Evolutionary conservation across 2,329 filamentous ascomycete genomes (phyloP), one percentile per base, ranked within the genome.

Genomic region (Trichoderma sp.): DNA sequence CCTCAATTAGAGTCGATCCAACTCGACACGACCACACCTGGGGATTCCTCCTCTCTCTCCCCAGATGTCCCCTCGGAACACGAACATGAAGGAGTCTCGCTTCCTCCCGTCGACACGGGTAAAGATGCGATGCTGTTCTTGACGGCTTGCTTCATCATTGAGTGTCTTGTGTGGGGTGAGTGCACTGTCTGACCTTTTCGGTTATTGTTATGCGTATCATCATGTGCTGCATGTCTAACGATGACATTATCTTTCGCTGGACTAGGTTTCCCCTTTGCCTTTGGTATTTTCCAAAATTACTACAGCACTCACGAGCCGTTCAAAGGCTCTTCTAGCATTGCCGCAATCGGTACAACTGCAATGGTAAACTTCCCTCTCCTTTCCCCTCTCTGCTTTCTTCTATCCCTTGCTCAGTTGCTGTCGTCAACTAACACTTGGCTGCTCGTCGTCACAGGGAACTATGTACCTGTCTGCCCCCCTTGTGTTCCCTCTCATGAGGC

Each of bases 281-380:
- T 88, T 76, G 90, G 90, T 60, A 85, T 92, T 39, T 92, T 92
- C 76, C 89, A 91, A 76, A 84, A 88, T 62, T 90, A 90, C 78
- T 92, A 92, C 78, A 85, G 82, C 47, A 85, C 82, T 2, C 84
- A 89, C 63, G 83, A 83, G 15, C 86, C 88, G 3, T 92, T 92
- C 71, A 79, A 80, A 3, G 82, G 83, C 8, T 81, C 83, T 1
- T 80, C 83, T 57, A 82, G 83, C 61, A 86, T 91, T 51, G 84
- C 89, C 12, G 82, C 87, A 9, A 87, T 92, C 65, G 90, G 89
- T 0, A 91, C 89, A 2, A 86, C 84, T 68, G 83, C 88, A 3
- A 86, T 85, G 86, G 86, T 82, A 74, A 24, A 6, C 18, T 15
- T 8, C 15, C n/a, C 15, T 15, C 43, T 12, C 30, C 18, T 15